Evolutionary conservation across 768 basidiomycete genomes (phyloP).

Genomic region (Termitomyces sp.): DNA sequence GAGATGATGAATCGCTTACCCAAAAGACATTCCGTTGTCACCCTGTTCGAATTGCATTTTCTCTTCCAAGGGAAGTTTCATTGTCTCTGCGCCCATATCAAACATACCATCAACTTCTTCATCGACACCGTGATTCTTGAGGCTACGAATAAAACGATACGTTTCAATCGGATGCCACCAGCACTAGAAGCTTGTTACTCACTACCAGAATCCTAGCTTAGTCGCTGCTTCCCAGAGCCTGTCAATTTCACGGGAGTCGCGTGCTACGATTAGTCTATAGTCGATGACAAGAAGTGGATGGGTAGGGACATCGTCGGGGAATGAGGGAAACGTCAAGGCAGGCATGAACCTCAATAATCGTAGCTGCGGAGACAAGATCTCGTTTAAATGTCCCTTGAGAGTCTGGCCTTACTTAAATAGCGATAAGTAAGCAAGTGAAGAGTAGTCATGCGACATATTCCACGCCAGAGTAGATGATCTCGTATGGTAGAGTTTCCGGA

Average conservation of each 20-base stretch:
- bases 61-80: slow-evolving; percentile 50
- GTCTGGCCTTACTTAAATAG: too few species aligned
- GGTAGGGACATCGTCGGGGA: slow-evolving; percentile 48
- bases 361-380: too few species aligned
- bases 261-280: slow-evolving; percentile 39
- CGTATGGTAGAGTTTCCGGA: too few species aligned
- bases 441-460: too few species aligned
- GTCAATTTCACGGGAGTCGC: slow-evolving; percentile 41
- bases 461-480: too few species aligned
- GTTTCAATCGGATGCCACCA: too few species aligned
- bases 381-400: too few species aligned
- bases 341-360: too few species aligned
- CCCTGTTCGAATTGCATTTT: slow-evolving; percentile 59
- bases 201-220: slow-evolving; percentile 67
- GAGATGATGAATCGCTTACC: slow-evolving; percentile 20
- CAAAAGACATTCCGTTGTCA: slow-evolving; percentile 37
- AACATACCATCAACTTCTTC: slow-evolving; percentile 49
- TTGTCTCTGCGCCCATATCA: slow-evolving; percentile 48
- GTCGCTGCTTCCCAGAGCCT: slow-evolving; percentile 55
- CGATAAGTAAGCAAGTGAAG: too few species aligned
- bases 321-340: slow-evolving; percentile 27
- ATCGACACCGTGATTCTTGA: slow-evolving; percentile 55
- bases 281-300: slow-evolving; percentile 56
- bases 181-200: slow-evolving; percentile 21
- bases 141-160: slow-evolving; percentile 21